Base-by-base conservation (phyloP, 306 rosid species). In the Erythrophleum fordii region DNA sequence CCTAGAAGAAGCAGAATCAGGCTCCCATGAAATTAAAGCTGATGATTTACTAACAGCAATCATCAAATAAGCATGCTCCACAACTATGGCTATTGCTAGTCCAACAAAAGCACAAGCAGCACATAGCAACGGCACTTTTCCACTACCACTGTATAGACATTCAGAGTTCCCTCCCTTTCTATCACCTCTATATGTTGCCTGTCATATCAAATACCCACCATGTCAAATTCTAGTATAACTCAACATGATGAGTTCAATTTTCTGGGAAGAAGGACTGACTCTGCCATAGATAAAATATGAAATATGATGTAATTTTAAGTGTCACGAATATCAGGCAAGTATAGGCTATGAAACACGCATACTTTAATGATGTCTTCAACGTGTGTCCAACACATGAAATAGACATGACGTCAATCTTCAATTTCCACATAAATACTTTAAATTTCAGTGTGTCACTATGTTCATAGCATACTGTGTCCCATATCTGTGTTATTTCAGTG, bases 91-190 rank as follows among this genome's bases (percentile, higher is more conserved):
- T 46, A 89, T 73, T 59, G 97, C 95, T 52, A 96, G 71, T 55
- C 89, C 99, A 72, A 90, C 80, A 89, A 96, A 96, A 28, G 98
- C 92, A 84, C 83, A 65, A 46, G 87, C 88, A 66, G 92, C 91
- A 65, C 94, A 88, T 52, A 93, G 39, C 86, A 96, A 64, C 51
- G 99, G 94, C 29, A 86, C 87, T 85, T 89, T 90, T 58, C 99
- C 99, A 75, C 86, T 92, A 1, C 92, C 90, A 75, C 85, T 92
- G 48, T 96, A 96, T 35, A 84, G 88, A 75, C 99, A 96, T 83
- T 87, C 91, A 12, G 83, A 80, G 65, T 60, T 86, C 1, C 10
- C 83, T 39, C 68, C 84, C 49, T 83, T 86, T 42, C 85, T 85
- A 17, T 69, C 88, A 6, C 44, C 73, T 17, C 16, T 42, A 23